These are phyloP conservation scores for Ogataea parapolymorpha DNA, from an alignment of 805 yeast species.

Conservation along the genomic window DNA sequence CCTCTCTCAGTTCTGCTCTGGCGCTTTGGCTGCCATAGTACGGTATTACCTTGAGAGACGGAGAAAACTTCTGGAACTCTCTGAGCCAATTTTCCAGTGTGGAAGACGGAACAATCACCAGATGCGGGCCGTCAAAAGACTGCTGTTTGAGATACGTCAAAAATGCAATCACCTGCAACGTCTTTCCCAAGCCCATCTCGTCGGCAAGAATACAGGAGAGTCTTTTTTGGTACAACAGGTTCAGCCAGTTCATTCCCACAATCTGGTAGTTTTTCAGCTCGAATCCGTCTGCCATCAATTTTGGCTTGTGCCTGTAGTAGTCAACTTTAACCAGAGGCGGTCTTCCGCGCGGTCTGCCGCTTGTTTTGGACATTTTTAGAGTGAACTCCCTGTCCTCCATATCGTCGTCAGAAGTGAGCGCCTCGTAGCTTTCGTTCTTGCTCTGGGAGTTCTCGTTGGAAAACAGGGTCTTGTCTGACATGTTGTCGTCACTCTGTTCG, in stretches of 20 bases:
- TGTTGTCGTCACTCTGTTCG: conserved; percentile 39
- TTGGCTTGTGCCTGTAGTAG: conserved; percentile 72
- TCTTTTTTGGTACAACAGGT: conserved; percentile 68
- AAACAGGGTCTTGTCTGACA: conserved; percentile 8
- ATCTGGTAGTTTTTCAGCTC: conserved; percentile 86
- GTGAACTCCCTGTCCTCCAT: conserved; percentile 24
- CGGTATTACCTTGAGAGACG: conserved; percentile 77
- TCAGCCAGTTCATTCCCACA: conserved; percentile 95
- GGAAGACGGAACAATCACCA: conserved; percentile 93
- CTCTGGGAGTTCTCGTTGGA: conserved; percentile 32
- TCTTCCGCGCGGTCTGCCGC: conserved; percentile 19
- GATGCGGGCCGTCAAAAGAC: conserved; percentile 69
- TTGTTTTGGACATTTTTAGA: conserved; percentile 3
- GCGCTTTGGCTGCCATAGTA: conserved; percentile 88
- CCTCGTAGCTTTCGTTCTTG: conserved; percentile 19
- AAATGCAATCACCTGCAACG: conserved; percentile 93
- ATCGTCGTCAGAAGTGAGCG: conserved; percentile 15
- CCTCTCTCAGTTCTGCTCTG: conserved; percentile 78
- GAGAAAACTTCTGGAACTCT: conserved; percentile 88
- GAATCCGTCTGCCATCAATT: conserved; percentile 56
- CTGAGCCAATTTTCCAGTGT: conserved; percentile 97
- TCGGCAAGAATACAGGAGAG: conserved; percentile 95
- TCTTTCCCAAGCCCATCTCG: conserved; percentile 98
- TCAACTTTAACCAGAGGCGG: conserved; percentile 7
- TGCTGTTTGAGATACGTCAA: conserved; percentile 76